These are phyloP conservation scores for Prorocentrum cordatum DNA, from an alignment of 169 alveolate genomes.

Conservation along the genomic window DNA sequence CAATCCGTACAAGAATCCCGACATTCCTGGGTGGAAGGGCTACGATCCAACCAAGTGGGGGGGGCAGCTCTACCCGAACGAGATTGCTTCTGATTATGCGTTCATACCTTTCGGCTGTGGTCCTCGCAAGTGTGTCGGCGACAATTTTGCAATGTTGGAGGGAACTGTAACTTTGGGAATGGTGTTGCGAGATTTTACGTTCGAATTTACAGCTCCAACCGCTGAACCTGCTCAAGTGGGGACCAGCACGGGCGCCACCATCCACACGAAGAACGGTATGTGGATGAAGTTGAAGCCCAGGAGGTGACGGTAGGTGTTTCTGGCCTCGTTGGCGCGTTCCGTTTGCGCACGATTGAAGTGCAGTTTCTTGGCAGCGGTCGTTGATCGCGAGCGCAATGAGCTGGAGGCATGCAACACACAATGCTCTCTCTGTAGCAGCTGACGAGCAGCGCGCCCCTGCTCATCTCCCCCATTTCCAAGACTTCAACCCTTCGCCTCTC, in stretches of 20 bases:
- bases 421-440: too few species aligned
- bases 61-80: neutral
- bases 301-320: too few species aligned
- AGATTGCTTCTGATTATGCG: neutral
- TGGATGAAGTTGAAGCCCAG: too few species aligned
- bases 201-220: neutral
- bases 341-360: too few species aligned
- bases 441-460: too few species aligned
- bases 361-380: too few species aligned
- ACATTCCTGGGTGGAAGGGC: neutral
- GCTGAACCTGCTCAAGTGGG: neutral
- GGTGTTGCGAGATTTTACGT: neutral
- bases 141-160: neutral
- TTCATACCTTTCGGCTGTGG: neutral
- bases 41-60: neutral
- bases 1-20: neutral
- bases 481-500: too few species aligned
- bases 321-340: too few species aligned
- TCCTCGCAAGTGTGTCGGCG: neutral
- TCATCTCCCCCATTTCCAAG: too few species aligned
- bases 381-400: too few species aligned
- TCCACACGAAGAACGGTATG: neutral
- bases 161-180: neutral
- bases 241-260: neutral
- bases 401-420: too few species aligned